These are phyloP conservation scores for Malassezia equina DNA, from an alignment of 1,284 basidiomycete genomes.

Conservation along the genomic window DNA sequence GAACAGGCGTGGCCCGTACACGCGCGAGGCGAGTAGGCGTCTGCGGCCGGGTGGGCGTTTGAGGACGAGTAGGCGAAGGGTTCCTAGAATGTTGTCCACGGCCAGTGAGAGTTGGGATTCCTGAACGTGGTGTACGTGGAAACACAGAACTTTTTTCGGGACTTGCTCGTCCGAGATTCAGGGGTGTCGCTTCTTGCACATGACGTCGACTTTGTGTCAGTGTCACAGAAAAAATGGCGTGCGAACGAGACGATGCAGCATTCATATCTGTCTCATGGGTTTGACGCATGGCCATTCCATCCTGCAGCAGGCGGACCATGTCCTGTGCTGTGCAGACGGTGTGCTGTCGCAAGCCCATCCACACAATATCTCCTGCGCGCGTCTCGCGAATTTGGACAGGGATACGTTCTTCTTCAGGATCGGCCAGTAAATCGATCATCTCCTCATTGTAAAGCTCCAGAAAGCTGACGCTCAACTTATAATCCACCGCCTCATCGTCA, in stretches of 20 bases:
- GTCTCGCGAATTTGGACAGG: conserved; percentile 93
- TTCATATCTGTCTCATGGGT: conserved; percentile 99
- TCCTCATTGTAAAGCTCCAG: conserved; percentile 94
- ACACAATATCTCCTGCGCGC: conserved; percentile 89
- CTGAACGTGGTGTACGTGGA: conserved; percentile 7
- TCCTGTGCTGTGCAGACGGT: conserved; percentile 70
- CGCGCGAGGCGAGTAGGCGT: neutral
- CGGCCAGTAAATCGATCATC: conserved; percentile 47
- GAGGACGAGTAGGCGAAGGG: conserved; percentile 4
- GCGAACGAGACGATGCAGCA: conserved; percentile 88
- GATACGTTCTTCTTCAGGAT: conserved; percentile 51
- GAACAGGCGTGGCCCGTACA: neutral
- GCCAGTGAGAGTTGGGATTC: conserved; percentile 1
- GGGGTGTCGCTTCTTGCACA: neutral
- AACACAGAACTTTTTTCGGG: neutral
- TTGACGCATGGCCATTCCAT: conserved; percentile 76
- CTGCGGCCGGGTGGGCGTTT: conserved; percentile 11
- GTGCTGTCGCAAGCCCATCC: conserved; percentile 86
- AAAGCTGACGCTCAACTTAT: conserved; percentile 37
- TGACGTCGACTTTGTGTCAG: conserved; percentile 55
- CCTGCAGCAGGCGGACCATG: conserved; percentile 74
- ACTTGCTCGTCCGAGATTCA: neutral
- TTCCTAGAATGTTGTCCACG: neutral
- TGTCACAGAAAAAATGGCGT: conserved; percentile 95
- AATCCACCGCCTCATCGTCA: conserved; percentile 21